Conservation (phyloP, 1,284 basidiomycete genomes). For the Psilocybe mexicana region DNA sequence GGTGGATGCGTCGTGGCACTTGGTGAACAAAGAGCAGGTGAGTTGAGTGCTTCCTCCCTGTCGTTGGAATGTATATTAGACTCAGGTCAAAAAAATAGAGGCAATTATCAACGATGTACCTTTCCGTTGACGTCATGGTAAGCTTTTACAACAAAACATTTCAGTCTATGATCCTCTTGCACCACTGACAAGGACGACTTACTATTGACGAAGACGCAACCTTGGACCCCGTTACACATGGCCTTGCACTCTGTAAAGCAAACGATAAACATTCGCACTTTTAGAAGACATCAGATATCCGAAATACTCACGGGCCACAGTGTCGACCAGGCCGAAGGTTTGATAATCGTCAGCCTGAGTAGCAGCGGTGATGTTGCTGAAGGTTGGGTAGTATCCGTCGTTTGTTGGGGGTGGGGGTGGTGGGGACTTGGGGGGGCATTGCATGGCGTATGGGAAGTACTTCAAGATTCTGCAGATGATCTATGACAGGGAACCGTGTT, state of each 20-base stretch:
- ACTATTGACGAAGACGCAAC: conserved; percentile 47
- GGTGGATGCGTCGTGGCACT: conserved; percentile 34
- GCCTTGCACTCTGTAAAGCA: conserved; percentile 36
- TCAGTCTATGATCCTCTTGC: conserved; percentile 1
- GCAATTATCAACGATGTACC: conserved; percentile 15
- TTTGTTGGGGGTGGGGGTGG: conserved; percentile 25
- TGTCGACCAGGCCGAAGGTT: conserved; percentile 47
- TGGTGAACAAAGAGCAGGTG: conserved; percentile 41
- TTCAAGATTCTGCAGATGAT: conserved; percentile 37
- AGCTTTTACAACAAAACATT: conserved; percentile 23
- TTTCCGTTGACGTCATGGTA: conserved; percentile 49
- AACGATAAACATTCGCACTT: not conserved
- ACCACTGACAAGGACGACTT: conserved; percentile 16
- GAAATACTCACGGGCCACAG: conserved; percentile 35
- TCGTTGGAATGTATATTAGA: not conserved
- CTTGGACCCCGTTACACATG: conserved; percentile 42
- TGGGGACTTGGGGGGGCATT: conserved; percentile 33
- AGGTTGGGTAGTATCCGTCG: conserved; percentile 39
- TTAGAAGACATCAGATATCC: too few relatives aligned
- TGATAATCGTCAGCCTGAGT: conserved; percentile 41
- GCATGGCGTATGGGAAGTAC: conserved; percentile 32
- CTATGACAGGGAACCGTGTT: conserved; percentile 21
- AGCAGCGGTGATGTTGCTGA: conserved; percentile 42
- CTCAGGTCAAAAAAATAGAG: not conserved
- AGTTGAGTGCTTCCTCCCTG: conserved; percentile 40